Evolutionary conservation across 495 filamentous ascomycete genomes (phyloP).

Genomic region (Xylaria flabelliformis): DNA sequence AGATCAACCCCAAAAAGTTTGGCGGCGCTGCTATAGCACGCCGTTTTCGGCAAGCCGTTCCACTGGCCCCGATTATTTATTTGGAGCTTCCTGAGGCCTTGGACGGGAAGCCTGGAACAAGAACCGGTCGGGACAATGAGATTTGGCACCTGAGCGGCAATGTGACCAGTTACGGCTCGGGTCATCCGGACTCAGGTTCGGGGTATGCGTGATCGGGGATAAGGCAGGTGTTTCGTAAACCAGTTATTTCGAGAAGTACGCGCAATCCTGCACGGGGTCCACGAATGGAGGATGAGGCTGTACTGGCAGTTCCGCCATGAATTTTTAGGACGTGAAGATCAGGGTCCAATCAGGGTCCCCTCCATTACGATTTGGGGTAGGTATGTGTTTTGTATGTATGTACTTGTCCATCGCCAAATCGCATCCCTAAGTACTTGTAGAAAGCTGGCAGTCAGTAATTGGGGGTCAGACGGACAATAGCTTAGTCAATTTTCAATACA

Average conservation of each 20-base stretch:
- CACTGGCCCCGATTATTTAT: slow-evolving; percentile 12
- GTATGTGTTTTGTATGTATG: not conserved
- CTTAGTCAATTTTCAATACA: slow-evolving; percentile 7
- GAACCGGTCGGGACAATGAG: not conserved
- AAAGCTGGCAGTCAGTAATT: slow-evolving; percentile 2
- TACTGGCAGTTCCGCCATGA: not conserved
- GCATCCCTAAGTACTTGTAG: not conserved
- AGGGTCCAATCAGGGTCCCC: not conserved
- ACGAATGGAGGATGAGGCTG: not conserved
- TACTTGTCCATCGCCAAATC: slow-evolving; percentile 8
- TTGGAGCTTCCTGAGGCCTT: not conserved
- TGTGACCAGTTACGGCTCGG: slow-evolving; percentile 14
- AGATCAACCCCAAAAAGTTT: not conserved
- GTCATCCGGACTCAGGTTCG: slow-evolving; percentile 12
- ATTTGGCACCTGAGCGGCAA: slow-evolving; percentile 6
- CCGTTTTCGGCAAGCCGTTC: slow-evolving; percentile 21
- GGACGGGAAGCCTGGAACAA: not conserved
- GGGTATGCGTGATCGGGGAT: not conserved
- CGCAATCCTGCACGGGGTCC: not conserved
- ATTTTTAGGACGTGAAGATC: slow-evolving; percentile 7
- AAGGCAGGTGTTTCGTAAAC: not conserved
- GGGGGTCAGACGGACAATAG: slow-evolving; percentile 1
- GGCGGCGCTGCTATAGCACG: slow-evolving; percentile 7
- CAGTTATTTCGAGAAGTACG: not conserved
- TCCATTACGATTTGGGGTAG: not conserved